Conservation (phyloP, 2,329 filamentous ascomycete genomes). For the Penicillium sumatraense region DNA sequence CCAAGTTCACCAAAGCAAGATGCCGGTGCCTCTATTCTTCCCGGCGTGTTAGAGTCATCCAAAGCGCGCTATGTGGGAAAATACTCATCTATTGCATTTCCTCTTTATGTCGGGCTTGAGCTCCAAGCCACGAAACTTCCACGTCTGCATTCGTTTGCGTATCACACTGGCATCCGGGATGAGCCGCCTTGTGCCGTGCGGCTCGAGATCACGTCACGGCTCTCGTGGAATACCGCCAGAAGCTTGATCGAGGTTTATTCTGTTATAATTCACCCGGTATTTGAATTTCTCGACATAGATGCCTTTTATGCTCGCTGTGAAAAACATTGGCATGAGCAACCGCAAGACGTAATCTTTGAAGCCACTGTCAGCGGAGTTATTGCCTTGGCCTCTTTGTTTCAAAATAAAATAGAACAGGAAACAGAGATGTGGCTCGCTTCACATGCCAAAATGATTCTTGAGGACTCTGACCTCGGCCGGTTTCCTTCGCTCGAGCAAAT, state of each 20-base stretch:
- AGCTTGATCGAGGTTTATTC: slow-evolving; percentile 36
- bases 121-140: slow-evolving; percentile 39
- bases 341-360: slow-evolving; percentile 36
- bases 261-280: slow-evolving; percentile 35
- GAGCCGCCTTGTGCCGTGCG: slow-evolving; percentile 30
- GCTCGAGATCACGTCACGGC: slow-evolving; percentile 24
- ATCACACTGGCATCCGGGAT: slow-evolving; percentile 36
- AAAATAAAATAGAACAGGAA: slow-evolving; percentile 18
- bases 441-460: slow-evolving; percentile 50
- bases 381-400: slow-evolving; percentile 40
- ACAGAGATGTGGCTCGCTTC: slow-evolving; percentile 30
- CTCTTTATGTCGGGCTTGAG: slow-evolving; percentile 35
- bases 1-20: background rate
- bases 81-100: slow-evolving; percentile 39
- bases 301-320: slow-evolving; percentile 25
- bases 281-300: slow-evolving; percentile 37
- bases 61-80: slow-evolving; percentile 37
- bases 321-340: slow-evolving; percentile 35
- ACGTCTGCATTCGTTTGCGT: slow-evolving; percentile 43
- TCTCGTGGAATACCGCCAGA: slow-evolving; percentile 31
- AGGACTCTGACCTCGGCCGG: slow-evolving; percentile 35
- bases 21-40: slow-evolving; percentile 11
- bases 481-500: slow-evolving; percentile 33
- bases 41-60: slow-evolving; percentile 33
- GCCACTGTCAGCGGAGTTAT: slow-evolving; percentile 37